Evolutionary conservation across 2,329 filamentous ascomycete species (phyloP), one percentile per base, ranked within the genome.

Genomic region (Penicillium sp.): DNA sequence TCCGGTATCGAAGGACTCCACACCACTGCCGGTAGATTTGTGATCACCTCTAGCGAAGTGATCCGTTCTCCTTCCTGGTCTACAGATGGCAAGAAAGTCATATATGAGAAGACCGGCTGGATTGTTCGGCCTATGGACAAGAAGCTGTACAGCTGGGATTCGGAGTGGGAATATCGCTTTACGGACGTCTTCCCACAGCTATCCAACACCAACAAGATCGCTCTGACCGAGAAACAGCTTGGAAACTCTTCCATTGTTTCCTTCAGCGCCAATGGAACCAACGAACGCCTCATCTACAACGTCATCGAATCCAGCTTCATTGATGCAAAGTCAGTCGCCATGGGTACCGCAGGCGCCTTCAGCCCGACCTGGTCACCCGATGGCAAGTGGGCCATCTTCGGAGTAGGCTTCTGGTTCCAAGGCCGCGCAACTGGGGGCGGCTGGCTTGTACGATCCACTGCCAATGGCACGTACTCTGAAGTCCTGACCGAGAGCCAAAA

Each of bases 101-200:
- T 68, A 19, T 73, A 67, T 28, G 61, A 65, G n/a, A 62, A 62
- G 45, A 59, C 53, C 1, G 56, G 46, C 17, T 75, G 67, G 64
- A 57, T 63, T 7, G 59, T 64, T 9, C 73, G 74, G 5, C 60
- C 70, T 1, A 67, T 71, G 53, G 70, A 72, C 14, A 73, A 74
- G 60, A 40, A 64, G 38, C 64, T 78, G 5, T 77, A 71, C 58
- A 72, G 68, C 56, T 78, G 69, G 68, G 71, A 77, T 41, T 28
- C 43, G 7, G 70, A 75, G 5, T 78, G 70, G 70, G 76, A 77
- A 10, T 77, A 77, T 56, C 70, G 73, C 26, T 75, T 74, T 65
- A 76, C 70, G 40, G 75, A 78, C 48, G 73, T 78, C 4, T 77
- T 78, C 62, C 75, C 76, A 0, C 62, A 69, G 44, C 58, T 73